Base-by-base conservation (phyloP, 805 yeast genomes). In the Tetrapisispora iriomotensis region DNA sequence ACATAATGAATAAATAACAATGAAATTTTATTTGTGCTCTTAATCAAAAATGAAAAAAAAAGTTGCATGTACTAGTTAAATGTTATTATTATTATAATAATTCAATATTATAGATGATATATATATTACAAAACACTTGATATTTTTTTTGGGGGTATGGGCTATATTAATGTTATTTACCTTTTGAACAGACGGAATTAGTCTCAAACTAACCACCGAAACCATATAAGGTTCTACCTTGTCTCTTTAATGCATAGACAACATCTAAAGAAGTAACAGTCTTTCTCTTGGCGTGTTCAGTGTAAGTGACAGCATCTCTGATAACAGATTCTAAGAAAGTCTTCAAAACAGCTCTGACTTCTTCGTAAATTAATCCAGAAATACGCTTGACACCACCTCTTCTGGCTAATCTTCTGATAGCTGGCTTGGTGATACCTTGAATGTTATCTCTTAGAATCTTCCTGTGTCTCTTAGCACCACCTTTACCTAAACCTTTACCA, bases 311-410 rank as follows among this genome's bases (percentile, higher is more conserved):
- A 61, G 97, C 96, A 61, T 90, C 96, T 77, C 96, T 85, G 72
- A 88, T 90, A 56, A 90, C 96, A 65, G 82, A 81, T 74, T 86
- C 95, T 66, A 88, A 79, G 83, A 88, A 88, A 44, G 94, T 75
- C 72, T 87, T 87, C 55, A 88, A 77, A 54, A 90, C 96, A 56
- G 82, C 87, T 77, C 97, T 86, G 65, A 90, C 95, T 75, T 88
- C 96, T 73, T 88, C 97, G 77, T 88, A 88, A 67, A 88, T 90
- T 66, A 87, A 75, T 67, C 95, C 96, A 49, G 96, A 88, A 62
- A 88, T 88, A 83, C 97, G 95, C 82, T 88, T 88, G 65, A 88
- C 97, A 87, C 97, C 97, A 75, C 97, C 97, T 84, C 97, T 86
- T 81, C 97, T 88, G 42, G 97, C 97, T 61, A 88, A 82, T 84